These are phyloP conservation scores for Sugiyamaella valdiviana DNA, from an alignment of 805 yeast genomes.

Conservation along the genomic window DNA sequence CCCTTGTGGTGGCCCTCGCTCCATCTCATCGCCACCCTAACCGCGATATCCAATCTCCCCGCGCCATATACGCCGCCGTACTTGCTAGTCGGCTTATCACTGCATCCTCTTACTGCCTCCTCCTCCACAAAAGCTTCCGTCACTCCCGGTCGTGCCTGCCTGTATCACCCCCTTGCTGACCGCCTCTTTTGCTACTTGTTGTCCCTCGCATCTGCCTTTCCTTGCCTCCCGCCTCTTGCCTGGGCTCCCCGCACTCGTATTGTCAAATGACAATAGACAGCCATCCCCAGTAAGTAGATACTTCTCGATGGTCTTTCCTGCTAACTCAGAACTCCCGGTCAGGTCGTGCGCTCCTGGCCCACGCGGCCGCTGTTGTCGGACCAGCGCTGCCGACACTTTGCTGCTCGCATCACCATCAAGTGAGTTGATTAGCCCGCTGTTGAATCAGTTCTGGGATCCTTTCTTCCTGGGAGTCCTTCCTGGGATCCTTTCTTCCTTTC, in stretches of 20 bases:
- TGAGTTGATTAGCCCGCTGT: constrained; percentile 6
- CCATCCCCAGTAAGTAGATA: not conserved
- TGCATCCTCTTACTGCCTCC: no score
- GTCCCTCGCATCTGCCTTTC: no score
- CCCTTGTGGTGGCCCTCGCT: not conserved
- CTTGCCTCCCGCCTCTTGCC: not conserved
- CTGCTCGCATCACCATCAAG: constrained; percentile 28
- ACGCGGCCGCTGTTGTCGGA: constrained; percentile 12
- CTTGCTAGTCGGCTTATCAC: not conserved
- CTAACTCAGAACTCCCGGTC: not conserved
- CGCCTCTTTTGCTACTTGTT: no score
- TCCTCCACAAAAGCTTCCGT: no score
- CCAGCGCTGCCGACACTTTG: constrained; percentile 13
- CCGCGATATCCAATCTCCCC: not conserved
- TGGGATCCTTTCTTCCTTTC: not conserved
- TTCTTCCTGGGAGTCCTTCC: not conserved
- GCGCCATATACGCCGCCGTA: not conserved
- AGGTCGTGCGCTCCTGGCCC: constrained; percentile 6
- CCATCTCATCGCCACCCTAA: not conserved
- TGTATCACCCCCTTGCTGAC: not conserved
- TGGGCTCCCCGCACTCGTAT: not conserved
- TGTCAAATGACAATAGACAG: not conserved
- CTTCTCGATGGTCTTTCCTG: not conserved
- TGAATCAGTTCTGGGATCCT: not conserved
- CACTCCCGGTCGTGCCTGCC: not conserved